These are phyloP conservation scores for Termitomyces titanicus DNA, from an alignment of 768 basidiomycete genomes.

Conservation along the genomic window DNA sequence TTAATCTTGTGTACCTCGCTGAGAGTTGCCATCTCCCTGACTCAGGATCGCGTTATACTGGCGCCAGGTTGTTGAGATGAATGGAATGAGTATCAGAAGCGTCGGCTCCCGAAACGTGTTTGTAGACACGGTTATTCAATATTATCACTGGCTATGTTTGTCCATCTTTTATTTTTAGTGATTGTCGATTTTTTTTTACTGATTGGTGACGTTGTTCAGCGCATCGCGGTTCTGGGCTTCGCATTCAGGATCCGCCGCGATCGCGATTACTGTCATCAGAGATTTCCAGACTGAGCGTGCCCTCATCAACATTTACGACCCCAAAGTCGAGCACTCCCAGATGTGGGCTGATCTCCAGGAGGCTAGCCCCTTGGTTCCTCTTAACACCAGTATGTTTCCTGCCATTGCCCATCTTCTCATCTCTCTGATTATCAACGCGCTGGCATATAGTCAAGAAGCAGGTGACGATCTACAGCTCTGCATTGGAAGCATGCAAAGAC, in stretches of 20 bases:
- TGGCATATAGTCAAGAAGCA: conserved; percentile 72
- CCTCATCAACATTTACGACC: conserved; percentile 85
- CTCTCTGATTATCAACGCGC: not conserved
- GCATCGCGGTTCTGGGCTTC: conserved; percentile 95
- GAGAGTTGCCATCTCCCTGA: conserved; percentile 94
- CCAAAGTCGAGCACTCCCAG: conserved; percentile 80
- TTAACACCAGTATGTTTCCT: conserved; percentile 61
- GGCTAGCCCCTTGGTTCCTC: conserved; percentile 58
- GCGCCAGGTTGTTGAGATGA: conserved; percentile 96
- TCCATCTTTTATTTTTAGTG: not conserved
- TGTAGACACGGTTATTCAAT: conserved; percentile 96
- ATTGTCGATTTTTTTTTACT: not conserved
- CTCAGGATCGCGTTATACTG: conserved; percentile 97
- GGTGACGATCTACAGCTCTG: conserved; percentile 72
- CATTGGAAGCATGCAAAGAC: conserved; percentile 82
- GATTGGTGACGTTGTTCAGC: conserved; percentile 35
- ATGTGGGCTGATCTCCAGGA: conserved; percentile 82
- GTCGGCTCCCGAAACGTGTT: conserved; percentile 93
- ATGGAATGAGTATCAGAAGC: conserved; percentile 99
- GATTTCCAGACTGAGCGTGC: conserved; percentile 93
- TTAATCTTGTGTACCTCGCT: conserved; percentile 96
- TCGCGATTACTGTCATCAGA: conserved; percentile 88
- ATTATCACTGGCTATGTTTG: conserved; percentile 92
- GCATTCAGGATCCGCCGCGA: conserved; percentile 98
- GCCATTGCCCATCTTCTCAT: not conserved